Percentiles rank a stretch among this genome's conserved stretches.
phyloP scores from a whole-genome alignment of 495 filamentous ascomycete genomes.

The Trichoderma virens region DNA sequence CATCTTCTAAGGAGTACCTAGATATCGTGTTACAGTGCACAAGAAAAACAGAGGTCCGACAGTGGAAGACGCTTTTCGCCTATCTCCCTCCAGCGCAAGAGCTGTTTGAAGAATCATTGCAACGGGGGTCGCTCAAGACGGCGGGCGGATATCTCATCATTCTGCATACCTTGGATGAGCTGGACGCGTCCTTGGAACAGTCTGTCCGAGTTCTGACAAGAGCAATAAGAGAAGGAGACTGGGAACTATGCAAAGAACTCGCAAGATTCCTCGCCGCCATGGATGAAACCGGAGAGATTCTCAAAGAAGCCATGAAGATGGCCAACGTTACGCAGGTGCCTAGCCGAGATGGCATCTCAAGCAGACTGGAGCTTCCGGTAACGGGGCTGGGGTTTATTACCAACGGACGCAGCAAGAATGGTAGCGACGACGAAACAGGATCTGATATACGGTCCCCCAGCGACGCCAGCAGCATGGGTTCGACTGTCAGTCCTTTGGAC shows the following conservation, averaged over 20 bases:
- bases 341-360: constrained; percentile 36
- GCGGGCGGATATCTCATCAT: constrained; percentile 96
- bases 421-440: constrained; percentile 23
- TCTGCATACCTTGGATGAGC: constrained; percentile 85
- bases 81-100: constrained; percentile 83
- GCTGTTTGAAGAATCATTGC: constrained; percentile 85
- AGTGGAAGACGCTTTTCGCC: constrained; percentile 87
- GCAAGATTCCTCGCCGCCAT: constrained; percentile 88
- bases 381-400: constrained; percentile 24
- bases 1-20: constrained; percentile 80
- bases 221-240: constrained; percentile 79
- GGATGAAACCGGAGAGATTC: constrained; percentile 75
- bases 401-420: constrained; percentile 12
- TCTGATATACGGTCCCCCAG: constrained; percentile 21
- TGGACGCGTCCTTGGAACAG: constrained; percentile 68
- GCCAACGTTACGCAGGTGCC: constrained; percentile 47
- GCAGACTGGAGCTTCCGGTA: constrained; percentile 42
- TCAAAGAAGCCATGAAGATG: constrained; percentile 68
- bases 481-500: constrained; percentile 7
- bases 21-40: constrained; percentile 97
- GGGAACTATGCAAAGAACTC: constrained; percentile 94
- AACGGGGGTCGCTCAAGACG: constrained; percentile 80
- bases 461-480: constrained; percentile 22
- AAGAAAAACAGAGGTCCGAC: constrained; percentile 90
- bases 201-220: constrained; percentile 74